phyloP scores from a whole-genome alignment of 2,329 filamentous ascomycete genomes.

The Arthrinium puccinioides region DNA sequence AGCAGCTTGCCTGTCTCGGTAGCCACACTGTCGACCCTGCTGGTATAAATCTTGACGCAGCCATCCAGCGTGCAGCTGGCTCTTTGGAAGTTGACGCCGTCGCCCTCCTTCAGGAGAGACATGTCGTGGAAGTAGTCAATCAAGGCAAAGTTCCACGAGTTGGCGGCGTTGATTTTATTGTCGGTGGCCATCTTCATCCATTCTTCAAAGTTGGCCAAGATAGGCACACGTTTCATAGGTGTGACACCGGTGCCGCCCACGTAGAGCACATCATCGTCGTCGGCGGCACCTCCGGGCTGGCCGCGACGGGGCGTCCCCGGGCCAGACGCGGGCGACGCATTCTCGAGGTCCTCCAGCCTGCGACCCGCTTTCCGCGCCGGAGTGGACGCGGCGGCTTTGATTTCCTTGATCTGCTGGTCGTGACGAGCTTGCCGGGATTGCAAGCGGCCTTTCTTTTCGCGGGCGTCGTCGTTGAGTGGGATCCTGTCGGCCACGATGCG shows the following conservation, averaged over 20 bases:
- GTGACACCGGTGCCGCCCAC: slow-evolving; percentile 74
- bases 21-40: slow-evolving; percentile 93
- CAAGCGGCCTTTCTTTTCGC: slow-evolving; percentile 82
- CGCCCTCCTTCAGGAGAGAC: slow-evolving; percentile 91
- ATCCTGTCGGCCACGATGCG: slow-evolving; percentile 50
- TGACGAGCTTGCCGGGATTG: slow-evolving; percentile 83
- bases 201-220: slow-evolving; percentile 97
- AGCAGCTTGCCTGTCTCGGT: slow-evolving; percentile 94
- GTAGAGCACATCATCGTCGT: slow-evolving; percentile 53
- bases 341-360: slow-evolving; percentile 51
- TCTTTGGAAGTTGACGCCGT: slow-evolving; percentile 97
- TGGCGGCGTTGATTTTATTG: slow-evolving; percentile 97
- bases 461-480: slow-evolving; percentile 89
- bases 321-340: slow-evolving; percentile 47
- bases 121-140: slow-evolving; percentile 99
- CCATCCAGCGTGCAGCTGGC: slow-evolving; percentile 96
- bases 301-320: slow-evolving; percentile 44
- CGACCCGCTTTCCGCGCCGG: slow-evolving; percentile 59
- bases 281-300: slow-evolving; percentile 38
- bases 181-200: slow-evolving; percentile 99
- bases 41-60: slow-evolving; percentile 99
- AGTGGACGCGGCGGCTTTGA: slow-evolving; percentile 66
- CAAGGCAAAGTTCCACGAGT: slow-evolving; percentile 99
- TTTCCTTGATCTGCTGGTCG: slow-evolving; percentile 85
- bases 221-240: slow-evolving; percentile 91